Evolutionary conservation across 257 asterid genomes (phyloP), one percentile per base, ranked within the genome.

Genomic region (Fraxinus excelsior): DNA sequence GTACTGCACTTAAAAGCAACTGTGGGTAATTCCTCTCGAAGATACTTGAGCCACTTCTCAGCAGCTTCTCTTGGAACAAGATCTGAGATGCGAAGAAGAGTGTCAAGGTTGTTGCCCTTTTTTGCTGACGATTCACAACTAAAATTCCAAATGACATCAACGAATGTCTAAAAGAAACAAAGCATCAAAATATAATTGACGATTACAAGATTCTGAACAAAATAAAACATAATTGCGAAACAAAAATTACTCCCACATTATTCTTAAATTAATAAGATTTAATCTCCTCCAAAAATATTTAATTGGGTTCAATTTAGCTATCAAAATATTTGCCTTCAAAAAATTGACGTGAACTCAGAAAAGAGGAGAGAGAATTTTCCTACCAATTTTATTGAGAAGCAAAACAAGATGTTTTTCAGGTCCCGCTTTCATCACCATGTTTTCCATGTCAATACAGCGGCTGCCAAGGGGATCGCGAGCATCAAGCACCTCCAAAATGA

Each of bases 391-490:
- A 80, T 95, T 95, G 56, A 95, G 94, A 77, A 95, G 94, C 83
- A 95, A 83, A 70, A 95, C 97, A 40, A 95, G 91, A 82, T 79
- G 94, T 78, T 95, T 95, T 78, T 89, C 96, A 2, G 88, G 84
- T 69, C 98, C 98, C 0, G 96, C 74, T 79, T 76, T 89, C 91
- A 82, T 79, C 75, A 95, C 97, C 98, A 93, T 89, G 77, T 85
- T 93, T 86, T 95, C 98, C 99, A 91, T 95, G 85, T 95, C 98
- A 32, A 72, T 81, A 69, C 94, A 95, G 19, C 99, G 98, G 5
- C 97, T 93, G 69, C 99, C 99, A 23, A 95, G 80, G 19, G 99
- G 99, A 80, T 93, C 99, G 71, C 98, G 92, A 74, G 99, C 98
- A 88, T 95, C 99, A 83, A 95, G 97, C 80, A 95, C 98, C 85